Evolutionary conservation across 1,284 basidiomycete species (phyloP), one percentile per base, ranked within the genome.

Genomic region (Apiotrichum gamsii): DNA sequence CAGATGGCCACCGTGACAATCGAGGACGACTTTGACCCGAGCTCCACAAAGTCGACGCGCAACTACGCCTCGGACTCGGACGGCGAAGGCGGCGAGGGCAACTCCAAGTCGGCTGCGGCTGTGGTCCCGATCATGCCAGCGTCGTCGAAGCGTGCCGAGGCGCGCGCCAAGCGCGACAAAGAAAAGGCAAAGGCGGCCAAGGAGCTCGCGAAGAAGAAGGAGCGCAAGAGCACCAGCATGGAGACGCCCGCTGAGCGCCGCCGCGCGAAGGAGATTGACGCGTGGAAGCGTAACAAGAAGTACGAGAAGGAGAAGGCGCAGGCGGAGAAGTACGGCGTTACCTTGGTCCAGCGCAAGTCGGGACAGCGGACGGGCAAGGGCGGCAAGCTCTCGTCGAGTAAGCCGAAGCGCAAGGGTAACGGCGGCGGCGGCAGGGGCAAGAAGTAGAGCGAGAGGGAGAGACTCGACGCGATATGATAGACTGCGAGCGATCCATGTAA

Each of bases 1-100:
- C 67, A 71, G 49, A 52, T 65, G 24, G 72, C 72, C 2, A 67
- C 68, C 0, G 71, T 74, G 10, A 72, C 71, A 18, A 72, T 74
- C 46, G 61, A 59, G 5, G 71, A 74, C 38, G 71, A 72, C 47
- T 73, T 72, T 45, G 69, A 71, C 41, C 64, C 65, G 8, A 45
- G 60, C 0, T n/a, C 41, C 0, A 31, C 36, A 8, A 24, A 15
- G 2, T 23, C 28, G 39, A 39, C 30, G 16, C 29, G 28, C n/a
- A 37, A 23, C 2, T 45, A 39, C 31, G 33, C 24, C n/a, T 39
- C 39, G 5, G 40, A 42, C 31, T 31, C 33, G 6, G 25, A 28
- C 6, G 42, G 24, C 29, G 9, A 38, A n/a, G 52, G 53, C 8
- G 28, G 28, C 19, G 29, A 42, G 15, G 54, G 45, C 4, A 34